phyloP scores from a whole-genome alignment of 1,139 yeast genomes.

The Scheffersomyces lignicola region DNA sequence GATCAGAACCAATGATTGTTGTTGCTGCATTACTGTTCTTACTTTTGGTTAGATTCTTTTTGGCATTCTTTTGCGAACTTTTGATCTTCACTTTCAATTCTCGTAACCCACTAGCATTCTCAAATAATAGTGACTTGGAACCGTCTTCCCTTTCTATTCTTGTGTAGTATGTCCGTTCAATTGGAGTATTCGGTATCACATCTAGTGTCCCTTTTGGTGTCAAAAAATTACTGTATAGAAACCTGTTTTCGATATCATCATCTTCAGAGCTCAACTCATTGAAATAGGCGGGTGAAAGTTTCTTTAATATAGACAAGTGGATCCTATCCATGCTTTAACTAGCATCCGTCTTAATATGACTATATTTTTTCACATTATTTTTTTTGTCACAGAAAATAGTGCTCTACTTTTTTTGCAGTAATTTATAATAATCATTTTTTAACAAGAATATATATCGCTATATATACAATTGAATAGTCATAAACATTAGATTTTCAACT shows the following conservation, averaged over 20 bases:
- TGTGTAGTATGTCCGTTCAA: conserved; percentile 10
- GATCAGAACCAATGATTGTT: conserved; percentile 18
- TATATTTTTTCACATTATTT: no score
- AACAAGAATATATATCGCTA: no score
- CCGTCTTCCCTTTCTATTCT: conserved; percentile 4
- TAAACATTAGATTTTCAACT: background rate
- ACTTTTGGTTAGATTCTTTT: conserved; percentile 8
- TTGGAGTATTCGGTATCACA: conserved; percentile 6
- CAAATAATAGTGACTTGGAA: conserved; percentile 5
- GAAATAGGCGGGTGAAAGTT: conserved; percentile 6
- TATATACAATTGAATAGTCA: no score
- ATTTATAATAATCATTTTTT: no score
- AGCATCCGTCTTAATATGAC: no score
- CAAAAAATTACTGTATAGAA: no score
- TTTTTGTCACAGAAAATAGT: no score
- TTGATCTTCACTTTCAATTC: conserved; percentile 4
- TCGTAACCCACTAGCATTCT: conserved; percentile 10
- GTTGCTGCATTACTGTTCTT: conserved; percentile 6
- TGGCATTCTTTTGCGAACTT: conserved; percentile 4
- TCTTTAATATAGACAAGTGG: conserved; percentile 10
- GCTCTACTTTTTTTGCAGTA: no score
- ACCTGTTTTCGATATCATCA: no score
- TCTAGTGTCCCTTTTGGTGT: no score
- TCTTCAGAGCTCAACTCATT: conserved; percentile 2
- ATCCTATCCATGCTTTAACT: conserved; percentile 10